These are phyloP conservation scores for Fusarium mexicanum DNA, from an alignment of 2,329 filamentous ascomycete species.

Conservation along the genomic window DNA sequence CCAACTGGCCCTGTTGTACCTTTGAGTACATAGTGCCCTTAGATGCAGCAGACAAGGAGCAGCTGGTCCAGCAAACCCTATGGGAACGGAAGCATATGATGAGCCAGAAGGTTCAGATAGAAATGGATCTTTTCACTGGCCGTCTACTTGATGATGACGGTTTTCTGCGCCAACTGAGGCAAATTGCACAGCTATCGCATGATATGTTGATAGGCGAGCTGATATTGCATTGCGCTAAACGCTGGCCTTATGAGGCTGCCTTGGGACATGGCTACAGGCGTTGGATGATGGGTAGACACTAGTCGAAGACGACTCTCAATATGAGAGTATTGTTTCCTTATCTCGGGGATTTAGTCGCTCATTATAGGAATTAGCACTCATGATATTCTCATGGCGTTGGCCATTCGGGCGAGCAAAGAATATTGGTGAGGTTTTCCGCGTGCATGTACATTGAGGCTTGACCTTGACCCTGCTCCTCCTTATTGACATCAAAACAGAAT, in stretches of 20 bases:
- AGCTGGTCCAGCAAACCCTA: too few relatives aligned
- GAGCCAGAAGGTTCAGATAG: background rate
- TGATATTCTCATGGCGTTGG: background rate
- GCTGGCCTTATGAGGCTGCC: background rate
- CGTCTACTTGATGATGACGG: background rate
- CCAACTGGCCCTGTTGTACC: background rate
- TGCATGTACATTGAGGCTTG: background rate
- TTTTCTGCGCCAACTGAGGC: background rate
- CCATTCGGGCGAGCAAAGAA: background rate
- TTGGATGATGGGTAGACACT: background rate
- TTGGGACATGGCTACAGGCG: background rate
- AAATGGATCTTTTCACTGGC: background rate
- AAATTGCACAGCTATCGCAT: background rate
- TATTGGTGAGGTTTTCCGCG: background rate
- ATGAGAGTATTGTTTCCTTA: background rate
- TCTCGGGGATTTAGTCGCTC: fast-evolving
- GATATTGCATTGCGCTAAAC: background rate
- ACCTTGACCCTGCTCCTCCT: too few relatives aligned
- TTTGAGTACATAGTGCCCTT: background rate
- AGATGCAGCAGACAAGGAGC: background rate
- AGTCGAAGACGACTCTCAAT: background rate
- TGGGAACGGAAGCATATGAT: background rate
- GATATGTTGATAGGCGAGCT: background rate
- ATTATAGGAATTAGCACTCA: too few relatives aligned
- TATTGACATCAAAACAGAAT: too few relatives aligned